Conservation (phyloP, 106 monocot genomes). For the Apostasia ramifera region DNA sequence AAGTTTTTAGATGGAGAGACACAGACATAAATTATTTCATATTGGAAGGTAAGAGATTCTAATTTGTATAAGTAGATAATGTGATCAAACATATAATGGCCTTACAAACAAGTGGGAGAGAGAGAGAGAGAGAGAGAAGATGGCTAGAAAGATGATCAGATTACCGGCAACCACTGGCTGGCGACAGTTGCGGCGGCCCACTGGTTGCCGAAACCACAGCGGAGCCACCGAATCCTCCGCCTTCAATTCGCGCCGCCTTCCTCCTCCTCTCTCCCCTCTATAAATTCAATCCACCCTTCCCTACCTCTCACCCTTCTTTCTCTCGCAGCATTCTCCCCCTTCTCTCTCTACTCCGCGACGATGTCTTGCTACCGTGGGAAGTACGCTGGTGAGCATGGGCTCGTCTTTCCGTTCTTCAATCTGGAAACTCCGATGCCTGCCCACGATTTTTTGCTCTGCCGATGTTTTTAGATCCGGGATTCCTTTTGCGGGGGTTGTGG, state of each 20-base stretch:
- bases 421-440: too few species aligned
- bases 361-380: constrained; percentile 2
- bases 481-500: too few species aligned
- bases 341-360: neutral
- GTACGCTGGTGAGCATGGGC: neutral
- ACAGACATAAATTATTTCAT: too few species aligned
- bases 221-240: neutral
- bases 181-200: neutral
- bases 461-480: too few species aligned
- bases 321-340: neutral
- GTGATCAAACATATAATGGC: too few species aligned
- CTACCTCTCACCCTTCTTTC: neutral
- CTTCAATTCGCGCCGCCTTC: neutral
- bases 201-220: neutral
- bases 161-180: neutral
- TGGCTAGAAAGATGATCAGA: too few species aligned
- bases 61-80: too few species aligned
- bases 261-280: neutral
- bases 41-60: too few species aligned
- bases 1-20: too few species aligned
- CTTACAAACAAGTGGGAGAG: too few species aligned
- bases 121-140: too few species aligned
- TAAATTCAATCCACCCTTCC: neutral
- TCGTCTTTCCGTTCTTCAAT: neutral
- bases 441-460: too few species aligned